Base-by-base conservation (phyloP, 305 asterid genomes). In the Vinca major region DNA sequence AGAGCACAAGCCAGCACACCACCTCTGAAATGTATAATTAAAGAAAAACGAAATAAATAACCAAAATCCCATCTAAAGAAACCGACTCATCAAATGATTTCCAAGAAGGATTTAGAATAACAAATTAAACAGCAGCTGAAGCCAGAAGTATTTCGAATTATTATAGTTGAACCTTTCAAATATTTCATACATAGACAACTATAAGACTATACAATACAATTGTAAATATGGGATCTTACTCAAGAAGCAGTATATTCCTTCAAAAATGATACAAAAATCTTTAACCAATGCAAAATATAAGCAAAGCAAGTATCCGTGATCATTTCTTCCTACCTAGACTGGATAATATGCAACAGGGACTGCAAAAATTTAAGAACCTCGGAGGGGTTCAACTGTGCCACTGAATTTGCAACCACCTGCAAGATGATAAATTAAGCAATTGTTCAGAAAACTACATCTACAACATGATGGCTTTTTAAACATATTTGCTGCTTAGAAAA, bases 1-100 rank as follows among this genome's bases (percentile, higher is more conserved):
- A 93, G 89, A 76, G 96, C 86, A 86, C 95, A 85, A 55, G 89
- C 95, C 78, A 93, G 51, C 66, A 88, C 90, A 73, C 88, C 85
- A n/a, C 98, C 97, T 86, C 97, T 93, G 83, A 67, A 68, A 72
- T 44, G 67, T 33, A 77, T 43, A 37, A 9, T 66, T 48, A 37
- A 50, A 54, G 53, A 72, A 55, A 41, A 17, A 33, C 43, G 3
- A 43, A 33, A 26, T 61, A 65, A 62, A 37, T 9, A 41, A 33
- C 10, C n/a, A 37, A 62, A 60, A 49, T 39, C 8, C 41, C 40
- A 43, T 12, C 63, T 41, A 26, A 48, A 48, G 16, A 7, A 7
- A 16, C 50, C 12, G 7, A 16, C 48, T 17, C 49, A 54, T 5
- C 54, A 20, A 0, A 1, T 3, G 4, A 3, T 7, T 10, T 16